Base-by-base conservation (phyloP, 352 stramenopile species). In the Thalassiosira allenii region DNA sequence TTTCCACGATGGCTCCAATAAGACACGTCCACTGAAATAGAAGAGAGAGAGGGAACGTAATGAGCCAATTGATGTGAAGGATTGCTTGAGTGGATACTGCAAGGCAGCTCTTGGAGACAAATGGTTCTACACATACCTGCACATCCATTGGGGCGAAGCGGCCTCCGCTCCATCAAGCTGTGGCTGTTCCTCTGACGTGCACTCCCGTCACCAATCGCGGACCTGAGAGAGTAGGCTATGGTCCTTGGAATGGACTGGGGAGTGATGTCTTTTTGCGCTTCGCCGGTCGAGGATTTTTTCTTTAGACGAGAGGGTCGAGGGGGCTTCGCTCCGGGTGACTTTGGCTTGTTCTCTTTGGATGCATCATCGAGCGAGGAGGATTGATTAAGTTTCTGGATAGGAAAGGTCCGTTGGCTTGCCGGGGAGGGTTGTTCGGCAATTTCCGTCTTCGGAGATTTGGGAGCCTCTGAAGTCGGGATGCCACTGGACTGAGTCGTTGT, bases 1-100 rank as follows among this genome's bases (percentile, higher is more conserved):
- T 85, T 84, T 23, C 88, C 88, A 56, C 79, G 73, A 78, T 93
- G 88, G 69, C 81, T 91, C 90, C 90, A 94, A 70, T 93, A 88
- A 41, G 81, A 91, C 34, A 84, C 64, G 72, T 93, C 90, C 14
- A 94, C 51, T 47, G n/a, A n/a, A n/a, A n/a, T n/a, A n/a, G n/a
- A n/a, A n/a, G n/a, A n/a, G n/a, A n/a, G n/a, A n/a, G n/a, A n/a
- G n/a, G n/a, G n/a, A n/a, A n/a, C n/a, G n/a, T n/a, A n/a, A n/a
- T n/a, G n/a, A n/a, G n/a, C n/a, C n/a, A n/a, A n/a, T n/a, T n/a
- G n/a, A n/a, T n/a, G n/a, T n/a, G n/a, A n/a, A n/a, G n/a, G n/a
- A n/a, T n/a, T n/a, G n/a, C n/a, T n/a, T n/a, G n/a, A n/a, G n/a
- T n/a, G n/a, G n/a, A n/a, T n/a, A n/a, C n/a, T n/a, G n/a, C n/a